Evolutionary conservation across 306 rosid genomes (phyloP).

Genomic region (Aeschynomene evenia): DNA sequence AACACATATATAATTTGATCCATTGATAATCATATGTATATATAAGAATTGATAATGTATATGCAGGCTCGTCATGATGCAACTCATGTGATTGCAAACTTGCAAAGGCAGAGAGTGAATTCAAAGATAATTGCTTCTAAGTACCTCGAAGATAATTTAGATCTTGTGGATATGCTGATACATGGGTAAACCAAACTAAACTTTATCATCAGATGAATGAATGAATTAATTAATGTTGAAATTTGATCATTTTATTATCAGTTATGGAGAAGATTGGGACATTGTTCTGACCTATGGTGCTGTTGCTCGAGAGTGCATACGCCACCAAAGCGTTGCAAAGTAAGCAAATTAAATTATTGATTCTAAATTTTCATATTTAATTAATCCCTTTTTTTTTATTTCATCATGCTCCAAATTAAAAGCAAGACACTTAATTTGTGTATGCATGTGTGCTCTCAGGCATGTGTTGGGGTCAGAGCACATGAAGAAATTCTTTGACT

Average conservation of each 20-base stretch:
- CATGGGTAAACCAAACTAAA: conserved; percentile 62
- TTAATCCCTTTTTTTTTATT: neutral
- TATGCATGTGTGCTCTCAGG: too few species aligned
- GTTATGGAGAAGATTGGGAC: conserved; percentile 66
- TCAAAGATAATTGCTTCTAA: conserved; percentile 51
- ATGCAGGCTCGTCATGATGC: conserved; percentile 55
- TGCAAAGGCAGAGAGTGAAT: conserved; percentile 59
- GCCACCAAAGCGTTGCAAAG: conserved; percentile 88
- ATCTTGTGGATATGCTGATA: conserved; percentile 53
- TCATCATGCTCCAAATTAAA: too few species aligned
- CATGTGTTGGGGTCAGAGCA: conserved; percentile 77
- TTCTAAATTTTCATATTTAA: neutral
- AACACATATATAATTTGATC: too few species aligned
- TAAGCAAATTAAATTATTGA: conserved; percentile 14
- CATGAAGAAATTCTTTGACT: conserved; percentile 70
- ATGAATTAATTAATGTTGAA: neutral
- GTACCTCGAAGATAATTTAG: conserved; percentile 55
- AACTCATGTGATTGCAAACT: conserved; percentile 61
- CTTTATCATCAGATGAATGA: too few species aligned
- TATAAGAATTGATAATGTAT: neutral
- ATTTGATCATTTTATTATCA: conserved; percentile 23
- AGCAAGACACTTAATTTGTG: conserved; percentile 3
- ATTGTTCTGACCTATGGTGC: conserved; percentile 81
- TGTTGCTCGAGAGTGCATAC: conserved; percentile 82
- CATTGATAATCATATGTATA: too few species aligned